Evolutionary conservation across 768 basidiomycete genomes (phyloP).

Genomic region (Jaapia argillacea): DNA sequence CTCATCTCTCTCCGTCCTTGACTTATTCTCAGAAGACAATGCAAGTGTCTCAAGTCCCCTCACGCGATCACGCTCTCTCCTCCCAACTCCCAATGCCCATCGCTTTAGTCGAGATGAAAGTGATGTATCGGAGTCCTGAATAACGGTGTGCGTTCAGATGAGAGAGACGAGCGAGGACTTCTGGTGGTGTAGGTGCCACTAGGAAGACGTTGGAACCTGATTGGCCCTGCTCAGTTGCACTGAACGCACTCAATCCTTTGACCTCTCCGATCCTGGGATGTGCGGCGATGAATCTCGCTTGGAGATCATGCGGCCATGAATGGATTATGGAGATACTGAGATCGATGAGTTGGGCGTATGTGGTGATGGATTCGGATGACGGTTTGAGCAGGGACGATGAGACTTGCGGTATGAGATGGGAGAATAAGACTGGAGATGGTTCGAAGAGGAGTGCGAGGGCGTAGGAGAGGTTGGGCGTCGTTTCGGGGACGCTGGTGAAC

Average conservation of each 20-base stretch:
- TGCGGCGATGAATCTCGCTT: constrained; percentile 62
- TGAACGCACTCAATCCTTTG: constrained; percentile 63
- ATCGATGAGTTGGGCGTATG: constrained; percentile 51
- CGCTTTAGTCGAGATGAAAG: constrained; percentile 59
- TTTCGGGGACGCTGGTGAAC: background rate
- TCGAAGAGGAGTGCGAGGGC: constrained; percentile 49
- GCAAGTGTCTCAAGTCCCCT: constrained; percentile 34
- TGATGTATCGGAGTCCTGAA: constrained; percentile 53
- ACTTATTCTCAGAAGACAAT: constrained; percentile 29
- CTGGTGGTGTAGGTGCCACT: constrained; percentile 53
- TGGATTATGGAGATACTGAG: constrained; percentile 35
- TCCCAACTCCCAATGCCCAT: constrained; percentile 66
- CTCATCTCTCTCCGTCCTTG: constrained; percentile 49
- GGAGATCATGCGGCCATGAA: constrained; percentile 40
- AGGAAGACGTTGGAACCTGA: constrained; percentile 14
- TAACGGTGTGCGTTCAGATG: constrained; percentile 72
- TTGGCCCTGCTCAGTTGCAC: constrained; percentile 67
- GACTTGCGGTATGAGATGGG: constrained; percentile 45
- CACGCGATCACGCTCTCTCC: constrained; percentile 66
- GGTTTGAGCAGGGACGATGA: constrained; percentile 10
- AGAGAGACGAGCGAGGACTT: constrained; percentile 60
- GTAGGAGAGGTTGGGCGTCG: constrained; percentile 14
- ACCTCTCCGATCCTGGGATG: constrained; percentile 89
- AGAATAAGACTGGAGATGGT: constrained; percentile 46
- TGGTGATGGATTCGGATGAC: constrained; percentile 14